Evolutionary conservation across 306 rosid species (phyloP).

Genomic region (Castanospermum australe): DNA sequence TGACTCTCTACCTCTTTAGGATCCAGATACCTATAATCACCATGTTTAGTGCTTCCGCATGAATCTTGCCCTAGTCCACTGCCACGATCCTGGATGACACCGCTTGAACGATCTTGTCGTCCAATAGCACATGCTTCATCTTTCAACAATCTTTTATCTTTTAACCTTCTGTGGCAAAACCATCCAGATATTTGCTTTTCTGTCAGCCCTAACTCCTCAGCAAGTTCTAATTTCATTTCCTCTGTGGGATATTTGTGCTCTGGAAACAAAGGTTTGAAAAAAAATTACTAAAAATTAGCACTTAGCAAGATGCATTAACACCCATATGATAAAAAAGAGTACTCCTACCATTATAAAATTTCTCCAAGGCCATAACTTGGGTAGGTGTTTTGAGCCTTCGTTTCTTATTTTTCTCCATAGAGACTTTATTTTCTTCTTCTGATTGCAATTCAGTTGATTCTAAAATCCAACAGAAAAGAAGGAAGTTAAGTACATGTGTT

Average conservation of each 20-base stretch:
- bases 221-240: conserved; percentile 74
- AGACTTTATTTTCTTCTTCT: conserved; percentile 77
- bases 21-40: conserved; percentile 72
- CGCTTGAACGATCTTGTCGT: conserved; percentile 92
- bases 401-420: conserved; percentile 64
- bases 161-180: conserved; percentile 98
- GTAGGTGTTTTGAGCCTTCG: conserved; percentile 86
- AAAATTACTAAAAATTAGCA: conserved; percentile 17
- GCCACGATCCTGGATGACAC: conserved; percentile 83
- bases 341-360: conserved; percentile 72
- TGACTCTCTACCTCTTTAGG: conserved; percentile 93
- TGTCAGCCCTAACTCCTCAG: conserved; percentile 74
- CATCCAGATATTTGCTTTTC: conserved; percentile 98
- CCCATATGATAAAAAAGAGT: conserved; percentile 13
- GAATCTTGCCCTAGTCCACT: conserved; percentile 98
- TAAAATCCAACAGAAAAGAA: conserved; percentile 42
- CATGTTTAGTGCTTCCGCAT: conserved; percentile 95
- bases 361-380: conserved; percentile 81
- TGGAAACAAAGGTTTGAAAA: conserved; percentile 31
- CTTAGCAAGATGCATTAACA: conserved; percentile 17
- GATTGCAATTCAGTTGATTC: conserved; percentile 66
- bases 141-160: conserved; percentile 71
- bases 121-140: conserved; percentile 68
- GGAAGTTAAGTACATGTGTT: neutral
- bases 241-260: conserved; percentile 94